These are phyloP conservation scores for Saccharomyces hybrid DNA, from an alignment of 1,139 yeast genomes.

Conservation along the genomic window DNA sequence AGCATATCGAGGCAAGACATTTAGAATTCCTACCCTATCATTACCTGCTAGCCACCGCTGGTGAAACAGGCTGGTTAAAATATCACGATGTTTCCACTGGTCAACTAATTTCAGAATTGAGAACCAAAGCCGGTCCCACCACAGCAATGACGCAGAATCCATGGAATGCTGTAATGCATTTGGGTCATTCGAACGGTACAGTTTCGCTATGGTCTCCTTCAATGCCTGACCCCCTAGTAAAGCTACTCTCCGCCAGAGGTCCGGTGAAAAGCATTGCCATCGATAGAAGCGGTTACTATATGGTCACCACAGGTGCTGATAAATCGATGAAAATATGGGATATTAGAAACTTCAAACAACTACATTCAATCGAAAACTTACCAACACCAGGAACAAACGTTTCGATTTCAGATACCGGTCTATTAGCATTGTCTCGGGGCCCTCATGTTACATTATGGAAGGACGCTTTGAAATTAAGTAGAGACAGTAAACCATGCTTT, in stretches of 20 bases:
- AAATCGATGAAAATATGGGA: conserved; percentile 89
- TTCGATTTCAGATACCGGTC: conserved; percentile 80
- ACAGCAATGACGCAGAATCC: conserved; percentile 85
- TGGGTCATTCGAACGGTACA: conserved; percentile 91
- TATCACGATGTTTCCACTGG: conserved; percentile 98
- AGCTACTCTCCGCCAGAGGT: conserved; percentile 73
- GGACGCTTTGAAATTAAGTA: conserved; percentile 48
- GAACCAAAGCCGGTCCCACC: conserved; percentile 89
- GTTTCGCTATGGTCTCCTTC: conserved; percentile 93
- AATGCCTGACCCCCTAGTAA: conserved; percentile 78
- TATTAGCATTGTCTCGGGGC: conserved; percentile 87
- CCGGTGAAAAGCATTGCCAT: conserved; percentile 81
- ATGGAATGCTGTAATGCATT: conserved; percentile 90
- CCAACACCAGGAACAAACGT: conserved; percentile 84
- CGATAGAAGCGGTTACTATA: conserved; percentile 87
- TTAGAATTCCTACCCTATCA: conserved; percentile 91
- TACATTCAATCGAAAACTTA: conserved; percentile 54
- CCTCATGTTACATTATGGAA: conserved; percentile 90
- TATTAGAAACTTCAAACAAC: conserved; percentile 68
- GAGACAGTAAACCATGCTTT: conserved; percentile 36
- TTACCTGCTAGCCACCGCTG: conserved; percentile 78
- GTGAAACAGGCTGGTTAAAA: conserved; percentile 78
- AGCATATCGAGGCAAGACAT: conserved; percentile 77
- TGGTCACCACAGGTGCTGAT: conserved; percentile 92
- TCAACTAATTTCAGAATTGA: conserved; percentile 66